These are phyloP conservation scores for Melanomma pulvis-pyrius DNA, from an alignment of 495 filamentous ascomycete species.

Conservation along the genomic window DNA sequence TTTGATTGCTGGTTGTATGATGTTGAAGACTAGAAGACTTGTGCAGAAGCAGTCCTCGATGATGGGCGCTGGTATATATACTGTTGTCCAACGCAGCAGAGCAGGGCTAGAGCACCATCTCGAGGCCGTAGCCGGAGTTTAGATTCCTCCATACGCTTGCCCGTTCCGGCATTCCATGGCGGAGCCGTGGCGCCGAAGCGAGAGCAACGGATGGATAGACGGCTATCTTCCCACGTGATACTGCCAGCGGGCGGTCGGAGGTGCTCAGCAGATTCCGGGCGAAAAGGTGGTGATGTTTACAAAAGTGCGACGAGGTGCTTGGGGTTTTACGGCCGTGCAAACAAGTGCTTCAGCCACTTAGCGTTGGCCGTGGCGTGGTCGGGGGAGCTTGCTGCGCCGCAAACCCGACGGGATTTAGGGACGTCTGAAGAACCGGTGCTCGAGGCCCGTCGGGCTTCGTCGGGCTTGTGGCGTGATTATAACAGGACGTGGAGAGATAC, in stretches of 20 bases:
- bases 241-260: background rate
- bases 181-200: too few relatives aligned
- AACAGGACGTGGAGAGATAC: too few relatives aligned
- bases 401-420: background rate
- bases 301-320: background rate
- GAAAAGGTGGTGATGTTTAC: background rate
- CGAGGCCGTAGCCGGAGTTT: background rate
- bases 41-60: background rate
- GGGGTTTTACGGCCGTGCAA: background rate
- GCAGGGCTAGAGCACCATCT: background rate
- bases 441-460: background rate
- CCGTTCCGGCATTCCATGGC: background rate
- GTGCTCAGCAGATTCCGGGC: background rate
- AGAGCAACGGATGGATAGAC: too few relatives aligned
- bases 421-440: background rate
- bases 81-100: background rate
- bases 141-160: background rate
- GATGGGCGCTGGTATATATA: constrained; percentile 5
- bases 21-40: background rate
- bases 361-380: background rate
- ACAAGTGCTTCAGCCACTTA: background rate
- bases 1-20: background rate
- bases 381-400: background rate
- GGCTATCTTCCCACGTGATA: too few relatives aligned
- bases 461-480: background rate